A percentile compares a stretch with the other conserved stretches of the same genome.
These are phyloP conservation scores for Helicocarpus griseus DNA, from an alignment of 2,329 filamentous ascomycete species.

Conservation along the genomic window DNA sequence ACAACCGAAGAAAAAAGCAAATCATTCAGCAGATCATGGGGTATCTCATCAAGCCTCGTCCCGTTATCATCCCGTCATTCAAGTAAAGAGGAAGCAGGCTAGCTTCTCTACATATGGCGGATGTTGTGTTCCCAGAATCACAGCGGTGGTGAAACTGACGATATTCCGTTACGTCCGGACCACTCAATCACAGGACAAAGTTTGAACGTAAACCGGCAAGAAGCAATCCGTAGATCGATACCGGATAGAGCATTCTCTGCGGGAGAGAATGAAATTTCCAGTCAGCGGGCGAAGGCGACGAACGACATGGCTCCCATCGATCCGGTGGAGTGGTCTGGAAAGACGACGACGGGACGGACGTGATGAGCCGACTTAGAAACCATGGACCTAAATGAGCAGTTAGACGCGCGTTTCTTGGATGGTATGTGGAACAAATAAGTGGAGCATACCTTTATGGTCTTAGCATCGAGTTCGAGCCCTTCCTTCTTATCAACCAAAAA, in stretches of 20 bases:
- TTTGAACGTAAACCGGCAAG: slow-evolving; percentile 9
- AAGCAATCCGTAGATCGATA: slow-evolving; percentile 1
- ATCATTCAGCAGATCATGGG: slow-evolving; percentile 20
- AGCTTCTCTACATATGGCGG: neutral
- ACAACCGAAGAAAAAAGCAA: slow-evolving; percentile 11
- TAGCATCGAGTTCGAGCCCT: slow-evolving; percentile 84
- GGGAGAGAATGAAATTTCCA: neutral
- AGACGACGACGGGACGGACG: slow-evolving; percentile 35
- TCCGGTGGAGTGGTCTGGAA: slow-evolving; percentile 32
- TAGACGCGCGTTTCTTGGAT: neutral
- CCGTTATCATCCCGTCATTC: slow-evolving; percentile 27
- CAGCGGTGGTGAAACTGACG: slow-evolving; percentile 1
- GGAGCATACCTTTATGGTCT: slow-evolving; percentile 78
- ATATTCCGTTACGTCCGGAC: slow-evolving; percentile 4
- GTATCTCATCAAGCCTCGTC: slow-evolving; percentile 36
- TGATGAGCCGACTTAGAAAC: slow-evolving; percentile 39
- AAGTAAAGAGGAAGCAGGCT: slow-evolving; percentile 14
- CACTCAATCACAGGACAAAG: slow-evolving; percentile 19
- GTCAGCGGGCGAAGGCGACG: slow-evolving; percentile 16
- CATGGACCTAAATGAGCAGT: slow-evolving; percentile 34
- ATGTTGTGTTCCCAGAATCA: slow-evolving; percentile 12
- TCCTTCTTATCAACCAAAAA: slow-evolving; percentile 95
- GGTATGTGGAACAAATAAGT: too few species aligned
- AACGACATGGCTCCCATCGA: slow-evolving; percentile 25
- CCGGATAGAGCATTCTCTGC: slow-evolving; percentile 1